Percentiles rank a stretch among this genome's conserved stretches.
Conservation (phyloP, 1,139 yeast species). For the Candida tetrigidarum region DNA sequence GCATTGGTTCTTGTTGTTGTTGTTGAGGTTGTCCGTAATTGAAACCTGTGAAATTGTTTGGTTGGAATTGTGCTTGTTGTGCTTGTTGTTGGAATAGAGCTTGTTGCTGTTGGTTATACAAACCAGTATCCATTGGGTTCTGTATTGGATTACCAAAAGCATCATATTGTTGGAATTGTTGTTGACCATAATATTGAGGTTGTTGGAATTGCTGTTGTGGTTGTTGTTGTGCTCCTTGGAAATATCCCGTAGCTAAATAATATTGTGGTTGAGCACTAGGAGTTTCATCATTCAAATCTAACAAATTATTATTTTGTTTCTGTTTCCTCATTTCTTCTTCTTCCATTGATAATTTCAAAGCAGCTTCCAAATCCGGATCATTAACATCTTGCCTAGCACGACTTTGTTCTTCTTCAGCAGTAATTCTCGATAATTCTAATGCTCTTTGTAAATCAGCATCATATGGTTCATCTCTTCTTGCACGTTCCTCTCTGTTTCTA, state of each 20-base stretch:
- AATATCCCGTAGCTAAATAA: slow-evolving; percentile 38
- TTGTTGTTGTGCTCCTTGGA: slow-evolving; percentile 33
- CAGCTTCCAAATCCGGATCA: slow-evolving; percentile 79
- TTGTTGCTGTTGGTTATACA: slow-evolving; percentile 30
- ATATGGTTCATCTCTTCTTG: slow-evolving; percentile 45
- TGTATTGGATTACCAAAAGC: slow-evolving; percentile 82
- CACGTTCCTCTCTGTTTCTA: slow-evolving; percentile 20
- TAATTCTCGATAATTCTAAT: slow-evolving; percentile 75
- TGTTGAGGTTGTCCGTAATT: slow-evolving; percentile 35
- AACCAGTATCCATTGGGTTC: slow-evolving; percentile 58
- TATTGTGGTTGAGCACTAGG: slow-evolving; percentile 27
- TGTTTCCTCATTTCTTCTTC: slow-evolving; percentile 80
- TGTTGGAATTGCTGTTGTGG: slow-evolving; percentile 25
- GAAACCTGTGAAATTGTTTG: slow-evolving; percentile 40
- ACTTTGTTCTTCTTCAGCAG: slow-evolving; percentile 78
- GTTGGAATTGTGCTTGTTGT: slow-evolving; percentile 33
- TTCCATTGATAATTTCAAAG: slow-evolving; percentile 81
- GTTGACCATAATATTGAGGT: slow-evolving; percentile 17
- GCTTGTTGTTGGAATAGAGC: slow-evolving; percentile 23
- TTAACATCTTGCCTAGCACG: slow-evolving; percentile 43
- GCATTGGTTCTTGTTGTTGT: slow-evolving; percentile 44
- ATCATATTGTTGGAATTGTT: slow-evolving; percentile 52
- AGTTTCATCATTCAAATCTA: slow-evolving; percentile 55
- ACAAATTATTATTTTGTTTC: slow-evolving; percentile 53
- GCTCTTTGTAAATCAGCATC: slow-evolving; percentile 89